Evolutionary conservation across 371 early-diverging fungal species (phyloP), one percentile per base, ranked within the genome.

Genomic region (Nematocida minor): DNA sequence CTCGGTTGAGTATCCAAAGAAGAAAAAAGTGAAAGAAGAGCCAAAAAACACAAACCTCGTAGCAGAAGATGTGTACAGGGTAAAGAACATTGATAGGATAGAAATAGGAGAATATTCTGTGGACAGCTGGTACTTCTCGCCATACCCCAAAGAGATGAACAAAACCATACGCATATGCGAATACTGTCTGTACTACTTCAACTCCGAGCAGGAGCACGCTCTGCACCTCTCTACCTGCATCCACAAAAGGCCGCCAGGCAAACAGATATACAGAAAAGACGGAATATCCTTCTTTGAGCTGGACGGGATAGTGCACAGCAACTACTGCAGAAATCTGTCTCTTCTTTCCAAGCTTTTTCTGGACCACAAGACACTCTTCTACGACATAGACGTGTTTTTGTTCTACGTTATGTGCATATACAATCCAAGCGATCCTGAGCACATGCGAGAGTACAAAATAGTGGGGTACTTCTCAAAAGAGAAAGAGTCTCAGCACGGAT

Each of bases 381-480:
- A 95, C 83, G 97, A 98, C 83, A 93, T 96, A 16, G 96, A 98
- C 80, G 95, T 95, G 0, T 98, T 98, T 84, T 81, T 97, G 79
- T 98, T 95, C 83, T 97, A 97, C 84, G 89, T 95, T 46, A 88
- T 97, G 87, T 85, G 85, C 55, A 42, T 66, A 29, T 66, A 69
- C 34, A 92, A 93, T 79, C 89, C 88, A 41, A 83, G 87, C 40
- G 69, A 79, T 36, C 51, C 60, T 48, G 69, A 69, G 55, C 67
- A 80, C 11, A 22, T 16, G 2, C 29, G 60, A 25, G 93, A 93
- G 6, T 90, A 87, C 69, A 92, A 95, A 81, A 86, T 97, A 31
- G 91, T 97, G 42, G 99, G 99, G 3, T 99, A 98, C 84, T 99
- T 99, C 84, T 93, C 93, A 60, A 99, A 99, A 85, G 99, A 98